A percentile compares a stretch with the other conserved stretches of the same genome.
phyloP scores from a whole-genome alignment of 169 alveolate genomes.

The Eimeria necatrix region DNA sequence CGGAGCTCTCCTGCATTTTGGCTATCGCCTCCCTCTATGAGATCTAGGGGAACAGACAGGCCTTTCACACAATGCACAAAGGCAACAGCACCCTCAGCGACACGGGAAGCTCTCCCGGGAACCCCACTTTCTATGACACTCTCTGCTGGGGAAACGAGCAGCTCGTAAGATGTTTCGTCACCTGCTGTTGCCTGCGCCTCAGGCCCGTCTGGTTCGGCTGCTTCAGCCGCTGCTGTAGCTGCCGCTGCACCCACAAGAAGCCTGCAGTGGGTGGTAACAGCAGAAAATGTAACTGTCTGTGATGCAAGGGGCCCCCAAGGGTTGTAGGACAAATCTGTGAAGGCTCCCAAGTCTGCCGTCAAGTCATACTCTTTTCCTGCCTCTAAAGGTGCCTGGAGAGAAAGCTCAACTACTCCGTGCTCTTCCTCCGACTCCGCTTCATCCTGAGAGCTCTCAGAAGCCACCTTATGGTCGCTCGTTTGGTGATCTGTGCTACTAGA shows the following conservation, averaged over 20 bases:
- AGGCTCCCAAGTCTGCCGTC: conserved; percentile 84
- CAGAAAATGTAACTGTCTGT: not conserved
- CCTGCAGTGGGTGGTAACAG: conserved; percentile 52
- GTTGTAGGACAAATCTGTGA: conserved; percentile 86
- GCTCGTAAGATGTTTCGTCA: conserved; percentile 34
- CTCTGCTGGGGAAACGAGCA: not conserved
- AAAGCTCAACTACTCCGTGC: conserved; percentile 71
- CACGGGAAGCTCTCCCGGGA: not conserved
- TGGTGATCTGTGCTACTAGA: not conserved
- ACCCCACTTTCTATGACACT: not conserved
- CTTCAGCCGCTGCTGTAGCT: conserved; percentile 55
- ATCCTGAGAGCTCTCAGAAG: not conserved
- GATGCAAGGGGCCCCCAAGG: conserved; percentile 87
- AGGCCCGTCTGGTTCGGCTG: conserved; percentile 64
- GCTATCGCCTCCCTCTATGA: conserved; percentile 33
- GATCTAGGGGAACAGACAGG: conserved; percentile 33
- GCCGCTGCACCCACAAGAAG: conserved; percentile 49
- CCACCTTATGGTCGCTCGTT: not conserved
- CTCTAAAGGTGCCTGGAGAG: conserved; percentile 74
- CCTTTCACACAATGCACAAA: conserved; percentile 71
- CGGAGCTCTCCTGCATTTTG: conserved; percentile 25
- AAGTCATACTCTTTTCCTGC: conserved; percentile 85
- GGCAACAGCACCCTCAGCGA: conserved; percentile 64
- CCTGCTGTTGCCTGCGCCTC: conserved; percentile 54
- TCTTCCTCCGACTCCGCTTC: not conserved